Base-by-base conservation (phyloP, 2,329 filamentous ascomycete genomes). In the Hymenoscyphus fructigenus region DNA sequence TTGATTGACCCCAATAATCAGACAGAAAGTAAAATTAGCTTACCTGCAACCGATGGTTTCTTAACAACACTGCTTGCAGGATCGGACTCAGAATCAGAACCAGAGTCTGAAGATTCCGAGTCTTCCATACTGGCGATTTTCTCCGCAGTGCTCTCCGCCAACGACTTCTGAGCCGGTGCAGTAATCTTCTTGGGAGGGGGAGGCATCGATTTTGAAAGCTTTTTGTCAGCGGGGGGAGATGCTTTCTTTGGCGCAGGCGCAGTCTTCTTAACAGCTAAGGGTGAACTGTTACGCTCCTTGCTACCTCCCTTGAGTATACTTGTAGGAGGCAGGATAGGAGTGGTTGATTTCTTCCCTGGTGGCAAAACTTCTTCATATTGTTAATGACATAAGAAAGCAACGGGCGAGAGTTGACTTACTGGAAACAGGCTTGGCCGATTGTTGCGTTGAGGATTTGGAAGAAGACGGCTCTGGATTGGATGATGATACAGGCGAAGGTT, bases 291-390 rank as follows among this genome's bases (percentile, higher is more conserved):
- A 15, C 36, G 23, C 44, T 50, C 44, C 44, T 23, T 50, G 23
- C n/a, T 50, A 50, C 20, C 14, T 12, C n/a, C 44, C n/a, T 23
- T 50, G 9, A 50, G 23, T 50, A 20, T 50, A 50, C 44, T 23
- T 23, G 23, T 61, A 34, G 66, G 66, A 38, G 66, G 66, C 26
- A 61, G 50, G 29, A 68, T 65, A 32, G 62, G 61, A 7, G 64
- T 63, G 17, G 36, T 56, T 12, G 53, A 60, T 38, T 36, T 26
- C 32, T 12, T 57, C n/a, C 4, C 26, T 7, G 34, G 34, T 57
- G 58, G 61, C 58, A 66, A 55, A 50, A 47, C 34, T 62, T 57
- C 10, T 50, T 53, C 50, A 38, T 20, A 47, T 53, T 28, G 55
- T 57, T 32, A 29, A 7, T 14, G n/a, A 17, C 17, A 20, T 29